Conservation (phyloP, 805 yeast genomes). For the Teunomyces panamensis region DNA sequence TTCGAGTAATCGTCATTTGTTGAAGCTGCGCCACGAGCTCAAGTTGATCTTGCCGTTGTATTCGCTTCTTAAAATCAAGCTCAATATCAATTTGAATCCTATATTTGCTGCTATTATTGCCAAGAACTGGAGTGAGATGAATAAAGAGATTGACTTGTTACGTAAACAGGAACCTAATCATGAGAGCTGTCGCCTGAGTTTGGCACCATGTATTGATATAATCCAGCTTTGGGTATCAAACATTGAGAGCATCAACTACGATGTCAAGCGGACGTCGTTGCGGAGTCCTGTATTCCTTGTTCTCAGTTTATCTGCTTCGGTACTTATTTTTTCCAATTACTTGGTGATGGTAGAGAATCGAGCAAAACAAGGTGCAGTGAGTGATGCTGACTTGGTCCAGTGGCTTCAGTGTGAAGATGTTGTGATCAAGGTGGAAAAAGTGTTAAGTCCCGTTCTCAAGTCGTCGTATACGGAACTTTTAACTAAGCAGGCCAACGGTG, state of each 20-base stretch:
- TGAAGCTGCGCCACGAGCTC: conserved; percentile 53
- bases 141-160: conserved; percentile 44
- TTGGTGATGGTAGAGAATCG: conserved; percentile 51
- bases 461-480: conserved; percentile 56
- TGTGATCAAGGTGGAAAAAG: conserved; percentile 58
- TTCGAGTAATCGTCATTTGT: conserved; percentile 46
- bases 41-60: conserved; percentile 66
- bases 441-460: conserved; percentile 52
- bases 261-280: conserved; percentile 63
- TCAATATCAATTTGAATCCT: conserved; percentile 60
- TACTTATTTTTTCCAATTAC: conserved; percentile 62
- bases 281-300: conserved; percentile 76
- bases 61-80: conserved; percentile 63
- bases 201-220: conserved; percentile 45
- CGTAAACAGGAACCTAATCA: conserved; percentile 60
- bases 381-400: conserved; percentile 14
- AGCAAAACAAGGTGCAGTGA: conserved; percentile 13
- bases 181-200: conserved; percentile 29
- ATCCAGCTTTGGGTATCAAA: conserved; percentile 71
- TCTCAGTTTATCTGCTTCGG: conserved; percentile 64
- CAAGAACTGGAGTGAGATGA: conserved; percentile 71
- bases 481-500: conserved; percentile 57
- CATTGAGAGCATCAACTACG: conserved; percentile 50
- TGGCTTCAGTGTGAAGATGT: conserved; percentile 65
- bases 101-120: conserved; percentile 58